phyloP scores from a whole-genome alignment of 192 early-diverging fungal genomes.

The Coemansia sp. region DNA sequence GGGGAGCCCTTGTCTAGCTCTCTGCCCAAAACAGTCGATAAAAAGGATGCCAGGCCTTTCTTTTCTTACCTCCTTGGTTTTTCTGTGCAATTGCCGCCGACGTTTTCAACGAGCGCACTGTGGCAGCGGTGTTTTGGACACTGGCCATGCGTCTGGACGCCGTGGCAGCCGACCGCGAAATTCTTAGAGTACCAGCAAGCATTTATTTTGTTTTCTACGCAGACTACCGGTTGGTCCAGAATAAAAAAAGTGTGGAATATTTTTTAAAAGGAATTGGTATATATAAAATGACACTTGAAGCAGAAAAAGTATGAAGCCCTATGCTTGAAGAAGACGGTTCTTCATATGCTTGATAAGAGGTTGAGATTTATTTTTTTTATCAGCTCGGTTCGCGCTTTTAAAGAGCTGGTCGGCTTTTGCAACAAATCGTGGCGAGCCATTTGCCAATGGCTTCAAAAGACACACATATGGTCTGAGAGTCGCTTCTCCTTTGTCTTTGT shows the following conservation, averaged over 20 bases:
- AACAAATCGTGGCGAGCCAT: too few relatives aligned
- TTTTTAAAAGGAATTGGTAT: neutral
- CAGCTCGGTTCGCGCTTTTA: too few relatives aligned
- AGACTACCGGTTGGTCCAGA: neutral
- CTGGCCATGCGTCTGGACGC: neutral
- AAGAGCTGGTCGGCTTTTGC: too few relatives aligned
- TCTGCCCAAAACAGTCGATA: too few relatives aligned
- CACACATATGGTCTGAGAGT: too few relatives aligned
- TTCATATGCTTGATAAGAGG: too few relatives aligned
- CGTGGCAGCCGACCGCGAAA: slow-evolving; percentile 13
- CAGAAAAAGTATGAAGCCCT: neutral
- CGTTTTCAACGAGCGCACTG: slow-evolving; percentile 14
- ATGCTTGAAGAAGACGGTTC: neutral
- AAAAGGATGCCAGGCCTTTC: too few relatives aligned
- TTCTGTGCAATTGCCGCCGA: neutral
- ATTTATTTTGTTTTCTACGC: neutral
- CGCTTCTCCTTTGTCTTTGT: too few relatives aligned
- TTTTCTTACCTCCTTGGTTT: slow-evolving; percentile 12
- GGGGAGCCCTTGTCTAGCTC: too few relatives aligned
- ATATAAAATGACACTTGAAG: neutral
- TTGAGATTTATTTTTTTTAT: too few relatives aligned
- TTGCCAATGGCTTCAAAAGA: too few relatives aligned
- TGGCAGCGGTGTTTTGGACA: neutral
- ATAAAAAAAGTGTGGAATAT: neutral
- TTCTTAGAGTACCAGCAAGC: slow-evolving; percentile 14